Conservation (phyloP, 257 asterid species). For the Gardenia jasminoides region DNA sequence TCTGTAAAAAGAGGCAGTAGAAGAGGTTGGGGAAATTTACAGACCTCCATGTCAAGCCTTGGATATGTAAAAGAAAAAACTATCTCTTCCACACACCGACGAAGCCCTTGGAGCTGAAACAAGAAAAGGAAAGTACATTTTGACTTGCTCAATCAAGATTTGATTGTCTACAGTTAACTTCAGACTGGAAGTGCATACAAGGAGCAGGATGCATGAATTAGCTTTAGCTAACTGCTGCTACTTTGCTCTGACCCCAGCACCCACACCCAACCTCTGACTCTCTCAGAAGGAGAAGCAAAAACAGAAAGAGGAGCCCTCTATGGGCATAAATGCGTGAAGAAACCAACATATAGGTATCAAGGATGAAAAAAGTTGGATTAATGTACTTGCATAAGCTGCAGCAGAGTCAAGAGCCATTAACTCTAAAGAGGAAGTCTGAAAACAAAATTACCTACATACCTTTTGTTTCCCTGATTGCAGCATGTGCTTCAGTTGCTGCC, state of each 20-base stretch:
- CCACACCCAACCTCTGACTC: not conserved
- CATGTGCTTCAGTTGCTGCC: conserved; percentile 67
- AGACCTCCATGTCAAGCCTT: conserved; percentile 90
- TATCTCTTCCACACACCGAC: conserved; percentile 81
- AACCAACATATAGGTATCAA: not conserved
- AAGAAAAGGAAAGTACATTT: not conserved
- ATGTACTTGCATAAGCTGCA: not conserved
- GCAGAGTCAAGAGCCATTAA: not conserved
- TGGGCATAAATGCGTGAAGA: not conserved
- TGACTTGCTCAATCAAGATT: not conserved
- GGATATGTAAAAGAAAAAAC: conserved; percentile 84
- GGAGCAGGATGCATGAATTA: not conserved
- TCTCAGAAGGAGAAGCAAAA: not conserved
- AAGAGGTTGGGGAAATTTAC: no score
- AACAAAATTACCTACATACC: conserved; percentile 36
- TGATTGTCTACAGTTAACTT: not conserved
- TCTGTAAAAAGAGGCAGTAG: no score
- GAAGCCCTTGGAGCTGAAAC: conserved; percentile 61
- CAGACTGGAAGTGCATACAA: not conserved
- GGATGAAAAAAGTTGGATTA: conserved; percentile 1
- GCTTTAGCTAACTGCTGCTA: not conserved
- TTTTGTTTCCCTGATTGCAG: conserved; percentile 77
- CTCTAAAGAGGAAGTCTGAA: not conserved
- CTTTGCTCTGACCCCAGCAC: not conserved
- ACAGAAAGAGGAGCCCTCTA: not conserved